Base-by-base conservation (phyloP, 768 basidiomycete species). In the Clitopilus hobsonii region DNA sequence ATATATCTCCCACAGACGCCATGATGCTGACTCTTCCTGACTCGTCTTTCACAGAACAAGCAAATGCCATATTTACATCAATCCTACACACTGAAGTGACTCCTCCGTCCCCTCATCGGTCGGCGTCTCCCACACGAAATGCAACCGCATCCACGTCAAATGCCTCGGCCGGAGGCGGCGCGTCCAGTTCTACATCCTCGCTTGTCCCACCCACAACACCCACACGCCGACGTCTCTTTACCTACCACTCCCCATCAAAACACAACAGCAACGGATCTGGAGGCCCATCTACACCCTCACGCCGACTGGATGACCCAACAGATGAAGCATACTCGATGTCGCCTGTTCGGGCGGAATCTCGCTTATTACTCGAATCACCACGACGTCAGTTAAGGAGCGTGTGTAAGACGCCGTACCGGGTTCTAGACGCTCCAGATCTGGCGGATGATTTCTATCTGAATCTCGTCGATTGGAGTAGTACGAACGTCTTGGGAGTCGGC, bases 381-480 rank as follows among this genome's bases (percentile, higher is more conserved):
- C 79, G 91, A 25, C 84, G 91, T 50, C 79, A 86, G 55, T 81
- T 91, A 6, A 83, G 96, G 41, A 86, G 78, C 55, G 89, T 98
- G 1, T 88, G 88, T 74, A 94, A 96, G 69, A 97, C 95, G 0
- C 96, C 96, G 1, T 98, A 96, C 74, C 85, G 97, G 55, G 96
- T 98, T 0, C 81, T 98, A 28, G 96, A 99, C 66, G 96, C 96
- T 6, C 97, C 96, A 0, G 95, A 98, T 54, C 83, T 99, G 11
- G 93, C 94, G 25, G 96, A 98, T 67, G 96, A 99, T 69, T 99
- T 98, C 70, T 98, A 99, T 65, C 87, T 99, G 58, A 98, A 98
- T 65, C 80, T 98, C 10, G 94, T 98, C 22, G 95, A 98, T 59
- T 98, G 97, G 97, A 92, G 90, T 2, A 89, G 86, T 52, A 95